Base-by-base conservation (phyloP, 2,329 filamentous ascomycete genomes). In the Ophiosphaerella korrae region DNA sequence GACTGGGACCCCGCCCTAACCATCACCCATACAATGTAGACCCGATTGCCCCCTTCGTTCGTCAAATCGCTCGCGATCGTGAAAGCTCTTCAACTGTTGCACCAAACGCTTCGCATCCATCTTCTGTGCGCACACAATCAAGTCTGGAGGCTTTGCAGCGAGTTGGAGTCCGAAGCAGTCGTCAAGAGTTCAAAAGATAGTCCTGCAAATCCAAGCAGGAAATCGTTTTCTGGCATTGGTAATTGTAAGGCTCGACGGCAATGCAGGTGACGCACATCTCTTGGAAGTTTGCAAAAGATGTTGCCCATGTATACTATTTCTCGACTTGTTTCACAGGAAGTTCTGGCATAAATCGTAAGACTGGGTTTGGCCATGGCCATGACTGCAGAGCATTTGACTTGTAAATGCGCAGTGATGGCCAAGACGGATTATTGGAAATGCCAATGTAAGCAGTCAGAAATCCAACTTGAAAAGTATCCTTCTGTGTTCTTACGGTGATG, bases 161-260 rank as follows among this genome's bases (percentile, higher is more conserved):
- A n/a, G 35, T 54, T 16, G 67, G 67, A 21, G 60, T 67, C 1
- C 57, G 64, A 8, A 68, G 63, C 52, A 66, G 67, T 48, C 60
- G 51, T 12, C 50, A 51, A 7, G 45, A 34, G 7, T 50, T 50
- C 23, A 23, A 23, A 2, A 48, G 42, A 48, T 38, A 38, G 12
- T 7, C 42, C 42, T 34, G 34, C 39, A 23, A 43, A 33, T 7
- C 45, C 58, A 9, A 29, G 48, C 4, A 55, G 52, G n/a, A 45
- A 43, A 13, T 14, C 42, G 3, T 54, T 52, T 23, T 50, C 59
- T 7, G 50, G 50, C 37, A 35, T 50, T 24, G 51, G 56, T 29
- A 53, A 63, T 21, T 63, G 64, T n/a, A 63, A 48, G 38, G 47
- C 67, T 24, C 50, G 50, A 31, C 56, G 63, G n/a, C 69, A 51